phyloP scores from a whole-genome alignment of 2,329 filamentous ascomycete species.

The Pseudocercospora crystallina region DNA sequence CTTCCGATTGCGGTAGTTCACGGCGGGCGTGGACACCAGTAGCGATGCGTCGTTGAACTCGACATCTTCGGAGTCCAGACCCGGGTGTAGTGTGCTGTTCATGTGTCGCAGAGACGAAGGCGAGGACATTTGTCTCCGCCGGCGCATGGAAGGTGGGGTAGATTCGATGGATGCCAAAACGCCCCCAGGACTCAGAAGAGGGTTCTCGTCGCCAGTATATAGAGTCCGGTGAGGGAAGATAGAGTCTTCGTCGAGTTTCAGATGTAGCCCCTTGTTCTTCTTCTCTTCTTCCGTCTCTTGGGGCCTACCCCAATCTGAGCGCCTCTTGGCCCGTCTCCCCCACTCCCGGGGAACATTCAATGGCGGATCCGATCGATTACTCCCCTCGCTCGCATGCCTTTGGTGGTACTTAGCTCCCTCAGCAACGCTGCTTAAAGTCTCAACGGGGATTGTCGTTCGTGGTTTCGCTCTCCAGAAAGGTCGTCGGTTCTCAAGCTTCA shows the following conservation, averaged over 20 bases:
- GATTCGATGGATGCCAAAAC: constrained; percentile 43
- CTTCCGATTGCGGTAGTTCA: constrained; percentile 32
- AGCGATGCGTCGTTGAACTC: constrained; percentile 49
- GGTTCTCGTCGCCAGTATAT: constrained; percentile 34
- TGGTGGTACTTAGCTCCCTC: constrained; percentile 6
- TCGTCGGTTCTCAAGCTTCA: constrained; percentile 36
- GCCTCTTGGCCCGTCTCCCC: constrained; percentile 45
- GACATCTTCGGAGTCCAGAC: constrained; percentile 37
- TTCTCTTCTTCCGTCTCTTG: constrained; percentile 24
- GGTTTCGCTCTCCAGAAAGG: constrained; percentile 23
- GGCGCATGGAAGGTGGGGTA: constrained; percentile 41
- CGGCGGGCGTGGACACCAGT: constrained; percentile 49
- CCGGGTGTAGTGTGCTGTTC: constrained; percentile 26
- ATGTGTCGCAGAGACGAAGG: constrained; percentile 28
- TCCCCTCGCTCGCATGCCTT: constrained; percentile 31
- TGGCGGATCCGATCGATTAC: constrained; percentile 44
- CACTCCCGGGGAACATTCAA: constrained; percentile 47
- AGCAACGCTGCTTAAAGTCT: neutral
- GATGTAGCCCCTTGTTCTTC: neutral
- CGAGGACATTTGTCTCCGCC: constrained; percentile 17
- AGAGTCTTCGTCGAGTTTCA: constrained; percentile 21
- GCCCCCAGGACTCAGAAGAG: constrained; percentile 8
- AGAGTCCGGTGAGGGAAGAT: constrained; percentile 23
- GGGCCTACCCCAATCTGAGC: constrained; percentile 44
- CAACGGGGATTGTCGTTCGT: constrained; percentile 13